A percentile compares a stretch with the other conserved stretches of the same genome.
Evolutionary conservation across 495 filamentous ascomycete species (phyloP).

Genomic region (Barbatosphaeria neglecta): DNA sequence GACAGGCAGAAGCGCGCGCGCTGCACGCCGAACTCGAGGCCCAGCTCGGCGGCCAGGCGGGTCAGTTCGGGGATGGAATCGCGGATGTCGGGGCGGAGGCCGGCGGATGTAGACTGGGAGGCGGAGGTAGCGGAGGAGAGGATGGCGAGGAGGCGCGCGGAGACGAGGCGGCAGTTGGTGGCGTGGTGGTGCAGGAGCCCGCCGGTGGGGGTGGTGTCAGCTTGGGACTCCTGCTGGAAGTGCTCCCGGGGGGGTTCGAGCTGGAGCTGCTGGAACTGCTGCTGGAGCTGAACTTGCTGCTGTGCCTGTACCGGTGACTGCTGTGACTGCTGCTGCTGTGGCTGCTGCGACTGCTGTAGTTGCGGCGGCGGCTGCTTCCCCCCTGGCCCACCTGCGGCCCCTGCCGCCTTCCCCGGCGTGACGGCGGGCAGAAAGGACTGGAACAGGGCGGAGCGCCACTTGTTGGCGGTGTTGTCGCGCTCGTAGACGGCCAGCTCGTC

Average conservation of each 20-base stretch:
- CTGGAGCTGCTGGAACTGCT: too few relatives aligned
- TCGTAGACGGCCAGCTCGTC: conserved; percentile 6
- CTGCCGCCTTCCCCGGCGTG: neutral
- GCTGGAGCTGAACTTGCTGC: too few relatives aligned
- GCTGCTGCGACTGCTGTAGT: neutral
- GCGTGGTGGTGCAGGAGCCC: too few relatives aligned
- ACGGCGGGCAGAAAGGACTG: conserved; percentile 11
- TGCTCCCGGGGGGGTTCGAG: too few relatives aligned
- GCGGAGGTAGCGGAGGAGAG: conserved; percentile 1
- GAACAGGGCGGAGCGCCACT: conserved; percentile 17
- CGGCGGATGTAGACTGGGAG: neutral
- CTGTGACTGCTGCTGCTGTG: too few relatives aligned
- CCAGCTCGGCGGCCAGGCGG: conserved; percentile 9
- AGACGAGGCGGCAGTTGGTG: conserved; percentile 5
- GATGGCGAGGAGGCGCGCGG: conserved; percentile 1
- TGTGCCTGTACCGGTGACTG: too few relatives aligned
- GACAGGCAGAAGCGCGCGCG: conserved; percentile 7
- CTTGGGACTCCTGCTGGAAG: too few relatives aligned
- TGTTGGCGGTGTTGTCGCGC: conserved; percentile 12
- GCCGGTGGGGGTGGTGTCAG: too few relatives aligned
- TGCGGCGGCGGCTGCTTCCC: neutral
- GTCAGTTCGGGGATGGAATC: conserved; percentile 6
- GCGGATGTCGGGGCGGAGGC: conserved; percentile 3
- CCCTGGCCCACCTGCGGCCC: too few relatives aligned
- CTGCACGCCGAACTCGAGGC: conserved; percentile 15